Evolutionary conservation across 441 rosid species (phyloP), one percentile per base, ranked within the genome.

Genomic region (Gossypium gossypioides): DNA sequence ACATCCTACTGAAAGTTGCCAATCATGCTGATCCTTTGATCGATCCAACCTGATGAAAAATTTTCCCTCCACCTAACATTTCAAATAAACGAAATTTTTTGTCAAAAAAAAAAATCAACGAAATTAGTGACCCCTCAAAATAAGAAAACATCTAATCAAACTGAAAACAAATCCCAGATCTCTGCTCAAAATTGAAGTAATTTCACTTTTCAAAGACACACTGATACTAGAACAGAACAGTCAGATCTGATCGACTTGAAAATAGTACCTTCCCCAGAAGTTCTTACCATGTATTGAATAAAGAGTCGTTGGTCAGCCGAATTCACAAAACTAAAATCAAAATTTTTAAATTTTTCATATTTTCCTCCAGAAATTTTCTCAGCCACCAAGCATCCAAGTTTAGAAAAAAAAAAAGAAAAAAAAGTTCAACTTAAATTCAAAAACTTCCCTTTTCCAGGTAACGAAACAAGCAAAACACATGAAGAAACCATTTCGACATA

Each of bases 1-100:
- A 84, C 96, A 89, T 64, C 99, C 99, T 75, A 95, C 89, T 6
- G 83, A 82, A 60, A 95, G 84, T 83, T 86, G 73, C 94, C 94
- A 91, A 55, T 79, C 72, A 40, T 24, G 63, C 57, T 62, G 66
- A 75, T 76, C 82, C 75, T 85, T 78, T 63, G 54, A 87, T 75
- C 84, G 76, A 60, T 86, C 91, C 50, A 90, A 80, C 82, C 88
- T 75, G 22, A 91, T 78, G 56, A 82, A 83, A 16, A 92, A 83
- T 82, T 86, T 89, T 37, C 97, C 97, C 76, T 92, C 91, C 15
- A 78, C 84, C 97, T 94, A 82, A 13, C 70, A 69, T 21, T 68
- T 73, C 68, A 79, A 77, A 67, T 46, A 50, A 75, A 50, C 40
- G 34, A 66, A 71, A 76, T 21, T 37, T 40, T 40, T 40, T 40